Base-by-base conservation (phyloP, 257 asterid species). In the Forsythia suspensa region DNA sequence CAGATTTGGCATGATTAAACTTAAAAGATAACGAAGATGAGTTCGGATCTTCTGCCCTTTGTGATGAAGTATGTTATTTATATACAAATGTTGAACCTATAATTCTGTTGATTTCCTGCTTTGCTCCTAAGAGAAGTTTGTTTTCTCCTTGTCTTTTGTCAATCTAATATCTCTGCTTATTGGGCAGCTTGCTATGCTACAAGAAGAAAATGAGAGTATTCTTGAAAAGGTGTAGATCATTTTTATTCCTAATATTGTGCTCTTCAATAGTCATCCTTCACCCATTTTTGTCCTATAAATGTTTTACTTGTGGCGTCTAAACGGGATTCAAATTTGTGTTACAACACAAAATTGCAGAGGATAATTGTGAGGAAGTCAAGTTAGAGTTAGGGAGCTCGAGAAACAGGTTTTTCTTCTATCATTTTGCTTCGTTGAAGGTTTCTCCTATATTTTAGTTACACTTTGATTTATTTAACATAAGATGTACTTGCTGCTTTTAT, bases 371-470 rank as follows among this genome's bases (percentile, higher is more conserved):
- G 85, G 96, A 91, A 75, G 91, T 77, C 95, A 90, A 84, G 93
- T 97, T 82, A 91, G 98, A 86, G 92, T 93, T 48, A 89, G 81
- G 89, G 99, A 95, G 89, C 97, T 95, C 78, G 98, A 95, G 89
- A 95, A 91, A 84, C 98, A 93, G 99, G 97, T 29, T 91, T 38
- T 73, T n/a, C 74, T 55, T 44, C 77, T 78, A 46, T 68, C 59
- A 76, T 59, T 79, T 41, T 41, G 44, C 5, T 24, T 24, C 0
- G 24, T 24, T 24, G 24, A 24, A 24, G 24, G 24, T 24, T 24
- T 24, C 0, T 24, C 24, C 24, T 24, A 24, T 24, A 24, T 24
- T 24, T 24, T 0, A 24, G 24, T 24, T 24, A 24, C 0, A 0
- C 24, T 24, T 24, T 24, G 24, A 24, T n/a, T n/a, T n/a, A n/a